These are phyloP conservation scores for Didymella pinodella DNA, from an alignment of 2,329 filamentous ascomycete species.

Conservation along the genomic window DNA sequence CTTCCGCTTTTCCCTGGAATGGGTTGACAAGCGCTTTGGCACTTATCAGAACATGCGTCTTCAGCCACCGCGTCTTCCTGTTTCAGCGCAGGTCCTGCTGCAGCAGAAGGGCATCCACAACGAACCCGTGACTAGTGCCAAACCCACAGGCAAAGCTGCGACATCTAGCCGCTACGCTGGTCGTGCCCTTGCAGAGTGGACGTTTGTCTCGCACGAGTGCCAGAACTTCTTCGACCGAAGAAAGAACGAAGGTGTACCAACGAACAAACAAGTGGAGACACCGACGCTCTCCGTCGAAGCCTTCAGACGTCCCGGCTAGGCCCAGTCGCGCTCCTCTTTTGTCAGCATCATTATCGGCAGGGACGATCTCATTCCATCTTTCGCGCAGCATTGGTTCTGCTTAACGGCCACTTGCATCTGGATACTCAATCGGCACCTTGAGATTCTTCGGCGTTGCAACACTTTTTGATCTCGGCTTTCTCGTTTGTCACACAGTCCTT, in stretches of 20 bases:
- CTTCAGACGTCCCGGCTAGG: constrained; percentile 59
- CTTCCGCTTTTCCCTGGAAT: constrained; percentile 79
- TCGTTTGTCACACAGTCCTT: constrained; percentile 15
- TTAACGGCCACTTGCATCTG: constrained; percentile 25
- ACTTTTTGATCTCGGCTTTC: constrained; percentile 10
- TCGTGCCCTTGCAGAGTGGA: constrained; percentile 80
- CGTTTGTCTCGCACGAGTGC: constrained; percentile 75
- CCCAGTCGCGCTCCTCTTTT: constrained; percentile 2
- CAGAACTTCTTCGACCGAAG: constrained; percentile 82
- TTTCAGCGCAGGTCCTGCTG: constrained; percentile 72
- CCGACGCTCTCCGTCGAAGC: constrained; percentile 71
- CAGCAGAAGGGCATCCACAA: constrained; percentile 51
- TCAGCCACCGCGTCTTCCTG: constrained; percentile 72
- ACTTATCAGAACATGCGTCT: constrained; percentile 69
- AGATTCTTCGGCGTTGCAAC: constrained; percentile 15
- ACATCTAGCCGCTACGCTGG: constrained; percentile 68
- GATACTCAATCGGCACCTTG: constrained; percentile 16
- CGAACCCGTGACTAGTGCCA: constrained; percentile 32
- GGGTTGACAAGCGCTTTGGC: constrained; percentile 65
- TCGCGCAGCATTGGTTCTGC: constrained; percentile 16
- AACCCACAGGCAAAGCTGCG: constrained; percentile 50
- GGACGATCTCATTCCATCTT: constrained; percentile 29
- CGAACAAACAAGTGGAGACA: constrained; percentile 73
- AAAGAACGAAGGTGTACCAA: constrained; percentile 74
- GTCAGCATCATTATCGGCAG: constrained; percentile 27